Base-by-base conservation (phyloP, 2,329 filamentous ascomycete species). In the Cladophialophora yegresii region DNA sequence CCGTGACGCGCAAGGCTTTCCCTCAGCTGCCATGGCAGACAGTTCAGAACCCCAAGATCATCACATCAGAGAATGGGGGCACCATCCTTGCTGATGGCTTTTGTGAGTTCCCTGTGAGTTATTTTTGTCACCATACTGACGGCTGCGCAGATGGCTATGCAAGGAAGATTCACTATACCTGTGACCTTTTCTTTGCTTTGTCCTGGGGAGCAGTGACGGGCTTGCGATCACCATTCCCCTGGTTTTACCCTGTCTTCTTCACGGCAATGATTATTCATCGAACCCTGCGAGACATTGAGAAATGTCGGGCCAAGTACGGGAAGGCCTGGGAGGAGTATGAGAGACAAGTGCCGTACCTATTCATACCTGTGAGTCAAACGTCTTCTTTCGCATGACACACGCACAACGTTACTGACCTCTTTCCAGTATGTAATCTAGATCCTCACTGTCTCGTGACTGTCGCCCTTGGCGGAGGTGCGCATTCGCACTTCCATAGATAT, bases 1-100 rank as follows among this genome's bases (percentile, higher is more conserved):
- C 69, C 33, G 71, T 77, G 58, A 81, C 86, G 75, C 89, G 92
- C 72, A 90, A 88, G 72, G 88, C 91, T 2, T 96, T 96, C 81
- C 92, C 93, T 4, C 90, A 93, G 77, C 84, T 96, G n/a, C 92
- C 91, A 7, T 97, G 91, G 89, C 90, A 90, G 76, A 88, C 87
- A 4, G 77, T 96, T 65, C 79, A 91, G 71, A 93, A 96, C 78
- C 92, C 92, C 53, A 87, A 89, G 76, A 87, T 84, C 49, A 93
- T 96, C 75, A 83, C 83, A 64, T 90, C 89, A 9, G 83, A 86
- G 49, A 85, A 87, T 63, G 90, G 89, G 62, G 90, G 92, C 72
- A 87, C 87, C 66, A 87, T 96, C 64, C 82, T 96, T 54, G 87
- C 88, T 47, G 91, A 96, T 73, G 92, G 92, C 43, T 96, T 92